Evolutionary conservation across 768 basidiomycete species (phyloP).

Genomic region (Strobilomyces dryophilus): DNA sequence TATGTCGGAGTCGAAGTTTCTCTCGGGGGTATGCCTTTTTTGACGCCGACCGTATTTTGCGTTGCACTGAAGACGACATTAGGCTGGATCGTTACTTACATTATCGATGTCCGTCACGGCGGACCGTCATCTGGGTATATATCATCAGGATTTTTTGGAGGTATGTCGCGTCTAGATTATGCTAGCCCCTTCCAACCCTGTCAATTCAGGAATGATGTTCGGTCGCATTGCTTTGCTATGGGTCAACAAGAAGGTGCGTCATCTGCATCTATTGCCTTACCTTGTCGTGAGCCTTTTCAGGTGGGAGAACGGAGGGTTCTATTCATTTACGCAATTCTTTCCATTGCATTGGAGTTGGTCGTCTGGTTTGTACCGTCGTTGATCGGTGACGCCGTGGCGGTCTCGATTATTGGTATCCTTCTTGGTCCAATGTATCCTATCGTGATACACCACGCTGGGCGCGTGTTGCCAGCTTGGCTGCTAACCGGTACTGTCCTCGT

Average conservation of each 20-base stretch:
- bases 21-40: slow-evolving; percentile 31
- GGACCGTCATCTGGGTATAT: slow-evolving; percentile 47
- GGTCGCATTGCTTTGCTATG: slow-evolving; percentile 54
- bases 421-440: slow-evolving; percentile 52
- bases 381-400: slow-evolving; percentile 48
- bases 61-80: not conserved
- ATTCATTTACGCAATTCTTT: slow-evolving; percentile 47
- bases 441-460: slow-evolving; percentile 64
- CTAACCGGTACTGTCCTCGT: slow-evolving; percentile 40
- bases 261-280: not conserved
- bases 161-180: slow-evolving; percentile 26
- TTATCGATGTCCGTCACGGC: slow-evolving; percentile 42
- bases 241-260: slow-evolving; percentile 47
- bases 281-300: slow-evolving; percentile 18
- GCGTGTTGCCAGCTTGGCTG: slow-evolving; percentile 67
- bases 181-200: not conserved
- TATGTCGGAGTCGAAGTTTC: slow-evolving; percentile 64
- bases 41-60: not conserved
- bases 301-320: slow-evolving; percentile 53
- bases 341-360: slow-evolving; percentile 52
- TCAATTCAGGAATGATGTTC: slow-evolving; percentile 44
- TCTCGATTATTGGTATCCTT: slow-evolving; percentile 53
- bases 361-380: slow-evolving; percentile 57
- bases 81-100: slow-evolving; percentile 73
- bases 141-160: slow-evolving; percentile 55